phyloP scores from a whole-genome alignment of 305 asterid genomes.

The Solanum hybrid region DNA sequence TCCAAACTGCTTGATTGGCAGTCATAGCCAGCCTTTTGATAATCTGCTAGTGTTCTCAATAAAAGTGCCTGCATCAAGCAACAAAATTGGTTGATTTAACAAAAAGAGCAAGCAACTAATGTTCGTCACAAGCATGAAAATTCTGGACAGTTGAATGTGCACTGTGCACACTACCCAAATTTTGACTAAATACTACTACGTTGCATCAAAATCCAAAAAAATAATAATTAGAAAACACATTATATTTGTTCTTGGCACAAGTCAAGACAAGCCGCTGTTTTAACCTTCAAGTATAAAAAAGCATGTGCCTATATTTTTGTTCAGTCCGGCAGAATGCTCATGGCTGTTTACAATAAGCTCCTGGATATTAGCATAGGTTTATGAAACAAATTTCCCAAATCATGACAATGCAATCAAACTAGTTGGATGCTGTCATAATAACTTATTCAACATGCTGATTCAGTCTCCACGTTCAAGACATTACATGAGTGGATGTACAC shows the following conservation, averaged over 20 bases:
- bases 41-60: slow-evolving; percentile 66
- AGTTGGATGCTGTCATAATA: not conserved
- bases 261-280: not conserved
- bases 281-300: not conserved
- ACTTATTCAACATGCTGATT: not conserved
- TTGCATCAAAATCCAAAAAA: not conserved
- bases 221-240: not conserved
- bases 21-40: slow-evolving; percentile 67
- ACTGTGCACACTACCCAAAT: not conserved
- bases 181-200: not conserved
- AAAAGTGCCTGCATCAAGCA: slow-evolving; percentile 61
- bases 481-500: not conserved
- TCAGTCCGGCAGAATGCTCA: not conserved
- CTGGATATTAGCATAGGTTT: not conserved
- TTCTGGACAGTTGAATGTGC: not conserved
- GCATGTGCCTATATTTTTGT: not conserved
- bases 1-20: slow-evolving; percentile 82
- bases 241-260: not conserved
- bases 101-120: not conserved
- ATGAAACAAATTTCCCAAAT: not conserved
- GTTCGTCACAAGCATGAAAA: not conserved
- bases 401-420: not conserved
- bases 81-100: not conserved
- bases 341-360: not conserved
- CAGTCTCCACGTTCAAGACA: not conserved